A percentile compares a stretch with the other conserved stretches of the same genome.
phyloP scores from a whole-genome alignment of 345 rosid genomes.

The Dipteronia sinensis region DNA sequence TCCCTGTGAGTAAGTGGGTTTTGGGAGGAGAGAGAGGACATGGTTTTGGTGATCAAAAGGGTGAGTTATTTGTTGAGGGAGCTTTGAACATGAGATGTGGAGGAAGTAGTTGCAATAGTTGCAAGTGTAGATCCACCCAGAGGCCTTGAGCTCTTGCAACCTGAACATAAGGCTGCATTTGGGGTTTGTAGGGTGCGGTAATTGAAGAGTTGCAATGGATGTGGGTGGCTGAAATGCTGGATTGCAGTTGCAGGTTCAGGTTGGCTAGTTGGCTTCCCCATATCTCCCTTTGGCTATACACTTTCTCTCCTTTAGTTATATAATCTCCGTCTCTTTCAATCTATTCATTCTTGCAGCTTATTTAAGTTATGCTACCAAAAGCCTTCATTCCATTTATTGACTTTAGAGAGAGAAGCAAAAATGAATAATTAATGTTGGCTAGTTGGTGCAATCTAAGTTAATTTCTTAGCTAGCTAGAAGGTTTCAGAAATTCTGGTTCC shows the following conservation, averaged over 20 bases:
- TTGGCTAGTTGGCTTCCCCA: slow-evolving; percentile 27
- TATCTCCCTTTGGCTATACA: not conserved
- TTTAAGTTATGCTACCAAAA: not conserved
- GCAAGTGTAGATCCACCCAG: slow-evolving; percentile 40
- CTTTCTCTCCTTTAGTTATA: not conserved
- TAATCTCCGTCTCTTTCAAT: not conserved
- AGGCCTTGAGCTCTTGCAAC: slow-evolving; percentile 39
- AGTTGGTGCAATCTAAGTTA: not conserved
- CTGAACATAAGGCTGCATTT: slow-evolving; percentile 24
- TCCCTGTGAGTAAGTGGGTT: slow-evolving; percentile 36
- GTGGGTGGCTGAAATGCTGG: slow-evolving; percentile 52
- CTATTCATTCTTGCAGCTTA: not conserved
- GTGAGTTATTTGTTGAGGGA: slow-evolving; percentile 46
- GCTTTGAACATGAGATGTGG: slow-evolving; percentile 41
- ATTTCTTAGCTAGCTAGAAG: slow-evolving; percentile 2
- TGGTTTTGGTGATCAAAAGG: slow-evolving; percentile 40
- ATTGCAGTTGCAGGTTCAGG: slow-evolving; percentile 31
- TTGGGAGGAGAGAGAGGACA: slow-evolving; percentile 35
- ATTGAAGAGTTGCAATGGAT: slow-evolving; percentile 37
- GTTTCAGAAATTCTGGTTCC: not conserved
- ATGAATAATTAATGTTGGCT: too few relatives aligned
- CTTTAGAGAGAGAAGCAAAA: not conserved
- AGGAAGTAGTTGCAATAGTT: slow-evolving; percentile 34
- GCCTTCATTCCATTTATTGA: not conserved
- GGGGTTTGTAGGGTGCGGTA: slow-evolving; percentile 27